phyloP scores from a whole-genome alignment of 805 yeast genomes.

The Pichia gijzeniarum region DNA sequence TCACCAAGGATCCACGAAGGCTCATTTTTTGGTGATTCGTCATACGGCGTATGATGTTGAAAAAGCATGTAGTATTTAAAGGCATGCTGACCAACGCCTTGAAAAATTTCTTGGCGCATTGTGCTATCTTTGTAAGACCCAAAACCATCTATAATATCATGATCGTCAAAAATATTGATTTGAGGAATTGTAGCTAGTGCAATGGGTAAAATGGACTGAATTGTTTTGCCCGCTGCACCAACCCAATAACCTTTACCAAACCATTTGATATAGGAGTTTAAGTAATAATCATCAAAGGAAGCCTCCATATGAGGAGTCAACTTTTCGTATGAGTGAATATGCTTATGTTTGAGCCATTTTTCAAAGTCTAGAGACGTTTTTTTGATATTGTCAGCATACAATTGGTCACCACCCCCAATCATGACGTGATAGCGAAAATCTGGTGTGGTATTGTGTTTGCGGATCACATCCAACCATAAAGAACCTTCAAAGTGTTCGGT shows the following conservation, averaged over 20 bases:
- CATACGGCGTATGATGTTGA: slow-evolving; percentile 71
- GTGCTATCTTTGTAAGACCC: slow-evolving; percentile 80
- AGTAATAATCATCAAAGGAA: slow-evolving; percentile 61
- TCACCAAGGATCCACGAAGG: slow-evolving; percentile 62
- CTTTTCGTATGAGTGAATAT: slow-evolving; percentile 34
- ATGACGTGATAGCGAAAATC: slow-evolving; percentile 69
- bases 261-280: slow-evolving; percentile 76
- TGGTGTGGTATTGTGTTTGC: slow-evolving; percentile 45
- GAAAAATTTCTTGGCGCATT: slow-evolving; percentile 64
- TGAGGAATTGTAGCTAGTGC: slow-evolving; percentile 82
- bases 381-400: slow-evolving; percentile 81
- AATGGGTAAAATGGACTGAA: slow-evolving; percentile 61
- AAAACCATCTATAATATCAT: slow-evolving; percentile 93
- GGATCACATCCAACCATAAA: slow-evolving; percentile 80
- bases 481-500: slow-evolving; percentile 64
- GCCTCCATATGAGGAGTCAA: slow-evolving; percentile 41
- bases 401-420: slow-evolving; percentile 97
- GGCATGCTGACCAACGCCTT: slow-evolving; percentile 70
- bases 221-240: slow-evolving; percentile 59
- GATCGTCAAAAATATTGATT: slow-evolving; percentile 87
- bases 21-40: slow-evolving; percentile 33
- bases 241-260: slow-evolving; percentile 86
- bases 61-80: slow-evolving; percentile 83
- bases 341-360: slow-evolving; percentile 57
- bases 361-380: slow-evolving; percentile 45